Conservation (phyloP, 345 rosid genomes). For the Citrus trifoliata region DNA sequence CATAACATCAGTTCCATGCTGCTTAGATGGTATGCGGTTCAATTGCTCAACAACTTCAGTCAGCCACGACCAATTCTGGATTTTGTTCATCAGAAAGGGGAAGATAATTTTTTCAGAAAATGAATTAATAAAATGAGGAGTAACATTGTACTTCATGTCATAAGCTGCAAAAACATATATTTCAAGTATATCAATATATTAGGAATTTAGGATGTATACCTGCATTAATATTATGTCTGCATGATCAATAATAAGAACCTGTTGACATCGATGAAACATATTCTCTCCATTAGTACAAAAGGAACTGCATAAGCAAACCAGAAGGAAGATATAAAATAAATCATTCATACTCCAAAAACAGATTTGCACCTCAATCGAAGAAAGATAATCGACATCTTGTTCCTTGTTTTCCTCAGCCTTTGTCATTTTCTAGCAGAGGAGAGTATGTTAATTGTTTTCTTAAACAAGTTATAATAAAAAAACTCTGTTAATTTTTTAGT, state of each 20-base stretch:
- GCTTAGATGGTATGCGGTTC: slow-evolving; percentile 69
- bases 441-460: slow-evolving; percentile 5
- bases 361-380: slow-evolving; percentile 81
- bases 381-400: slow-evolving; percentile 72
- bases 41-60: slow-evolving; percentile 57
- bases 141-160: neutral
- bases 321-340: neutral
- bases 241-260: slow-evolving; percentile 91
- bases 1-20: slow-evolving; percentile 84
- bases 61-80: slow-evolving; percentile 82
- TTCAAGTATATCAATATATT: slow-evolving; percentile 16
- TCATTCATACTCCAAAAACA: neutral
- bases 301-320: slow-evolving; percentile 13
- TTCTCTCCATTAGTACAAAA: slow-evolving; percentile 1
- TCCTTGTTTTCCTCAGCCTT: slow-evolving; percentile 64
- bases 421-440: slow-evolving; percentile 61
- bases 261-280: slow-evolving; percentile 19
- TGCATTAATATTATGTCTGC: slow-evolving; percentile 93
- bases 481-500: neutral
- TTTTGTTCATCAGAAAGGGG: slow-evolving; percentile 15
- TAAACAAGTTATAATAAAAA: neutral
- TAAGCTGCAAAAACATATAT: neutral
- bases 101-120: neutral
- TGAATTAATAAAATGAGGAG: neutral
- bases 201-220: slow-evolving; percentile 55